Conservation (phyloP, 768 basidiomycete species). For the Lactarius evosmus region DNA sequence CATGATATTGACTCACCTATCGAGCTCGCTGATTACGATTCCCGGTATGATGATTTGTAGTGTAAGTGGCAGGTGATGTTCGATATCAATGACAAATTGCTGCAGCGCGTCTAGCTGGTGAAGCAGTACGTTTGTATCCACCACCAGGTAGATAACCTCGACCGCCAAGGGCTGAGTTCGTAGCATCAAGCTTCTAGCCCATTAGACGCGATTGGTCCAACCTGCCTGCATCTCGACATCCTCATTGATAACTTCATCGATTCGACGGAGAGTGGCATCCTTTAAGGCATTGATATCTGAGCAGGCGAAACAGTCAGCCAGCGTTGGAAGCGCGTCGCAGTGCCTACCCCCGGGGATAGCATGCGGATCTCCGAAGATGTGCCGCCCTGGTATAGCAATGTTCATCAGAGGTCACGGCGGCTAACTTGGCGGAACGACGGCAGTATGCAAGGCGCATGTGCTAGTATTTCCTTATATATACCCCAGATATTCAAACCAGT, state of each 20-base stretch:
- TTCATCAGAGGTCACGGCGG: background rate
- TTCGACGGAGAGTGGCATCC: conserved; percentile 47
- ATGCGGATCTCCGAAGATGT: background rate
- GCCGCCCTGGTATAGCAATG: background rate
- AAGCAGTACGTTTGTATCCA: conserved; percentile 79
- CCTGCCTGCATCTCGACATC: conserved; percentile 74
- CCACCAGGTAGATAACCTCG: conserved; percentile 47
- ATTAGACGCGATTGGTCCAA: background rate
- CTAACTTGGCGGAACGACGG: background rate
- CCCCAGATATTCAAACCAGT: background rate
- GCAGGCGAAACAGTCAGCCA: background rate
- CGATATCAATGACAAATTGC: conserved; percentile 62
- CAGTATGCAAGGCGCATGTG: background rate
- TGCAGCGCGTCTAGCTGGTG: conserved; percentile 62
- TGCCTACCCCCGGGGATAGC: background rate
- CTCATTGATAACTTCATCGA: conserved; percentile 55
- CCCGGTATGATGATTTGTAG: conserved; percentile 62
- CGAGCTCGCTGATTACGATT: conserved; percentile 73
- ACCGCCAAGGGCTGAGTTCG: conserved; percentile 11
- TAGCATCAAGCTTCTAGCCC: background rate
- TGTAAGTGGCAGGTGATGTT: conserved; percentile 47
- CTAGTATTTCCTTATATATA: conserved; percentile 3
- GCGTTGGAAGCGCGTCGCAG: background rate
- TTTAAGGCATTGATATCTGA: conserved; percentile 6
- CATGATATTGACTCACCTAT: conserved; percentile 48